Evolutionary conservation across 1,284 basidiomycete species (phyloP).

Genomic region (Anthracocystis walkeri): DNA sequence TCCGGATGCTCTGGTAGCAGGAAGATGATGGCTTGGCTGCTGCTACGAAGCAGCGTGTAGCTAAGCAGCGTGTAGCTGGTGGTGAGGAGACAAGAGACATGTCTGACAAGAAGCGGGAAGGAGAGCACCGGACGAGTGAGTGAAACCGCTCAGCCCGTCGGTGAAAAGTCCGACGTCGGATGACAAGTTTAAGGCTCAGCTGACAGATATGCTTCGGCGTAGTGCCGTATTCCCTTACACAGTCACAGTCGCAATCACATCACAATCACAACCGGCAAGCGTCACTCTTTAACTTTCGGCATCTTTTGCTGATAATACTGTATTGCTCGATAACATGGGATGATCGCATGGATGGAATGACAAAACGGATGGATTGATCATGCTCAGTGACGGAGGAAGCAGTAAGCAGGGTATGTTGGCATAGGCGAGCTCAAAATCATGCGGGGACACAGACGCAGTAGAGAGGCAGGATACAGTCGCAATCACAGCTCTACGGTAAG

Average conservation of each 20-base stretch:
- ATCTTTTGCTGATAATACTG: background rate
- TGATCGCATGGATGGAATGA: background rate
- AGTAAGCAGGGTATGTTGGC: too few species aligned
- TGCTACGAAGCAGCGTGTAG: background rate
- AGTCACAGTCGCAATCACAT: background rate
- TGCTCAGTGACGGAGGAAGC: too few species aligned
- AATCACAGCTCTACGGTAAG: too few species aligned
- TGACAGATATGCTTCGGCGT: background rate
- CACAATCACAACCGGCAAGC: conserved; percentile 2
- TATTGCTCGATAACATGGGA: background rate
- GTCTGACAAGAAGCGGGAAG: background rate
- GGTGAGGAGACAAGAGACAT: background rate
- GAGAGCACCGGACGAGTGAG: background rate
- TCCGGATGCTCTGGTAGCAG: background rate
- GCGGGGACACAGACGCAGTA: too few species aligned
- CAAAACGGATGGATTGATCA: too few species aligned
- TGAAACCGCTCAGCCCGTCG: background rate
- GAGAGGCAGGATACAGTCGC: too few species aligned
- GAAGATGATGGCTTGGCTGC: background rate
- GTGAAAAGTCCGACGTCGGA: conserved; percentile 8
- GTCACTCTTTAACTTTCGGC: background rate
- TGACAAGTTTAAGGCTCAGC: conserved; percentile 2
- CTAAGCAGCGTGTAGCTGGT: conserved; percentile 7
- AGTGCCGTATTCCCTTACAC: background rate
- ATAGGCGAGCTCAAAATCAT: too few species aligned